Evolutionary conservation across 202 grass and related monocot species (phyloP).

Genomic region (Panicum virgatum): DNA sequence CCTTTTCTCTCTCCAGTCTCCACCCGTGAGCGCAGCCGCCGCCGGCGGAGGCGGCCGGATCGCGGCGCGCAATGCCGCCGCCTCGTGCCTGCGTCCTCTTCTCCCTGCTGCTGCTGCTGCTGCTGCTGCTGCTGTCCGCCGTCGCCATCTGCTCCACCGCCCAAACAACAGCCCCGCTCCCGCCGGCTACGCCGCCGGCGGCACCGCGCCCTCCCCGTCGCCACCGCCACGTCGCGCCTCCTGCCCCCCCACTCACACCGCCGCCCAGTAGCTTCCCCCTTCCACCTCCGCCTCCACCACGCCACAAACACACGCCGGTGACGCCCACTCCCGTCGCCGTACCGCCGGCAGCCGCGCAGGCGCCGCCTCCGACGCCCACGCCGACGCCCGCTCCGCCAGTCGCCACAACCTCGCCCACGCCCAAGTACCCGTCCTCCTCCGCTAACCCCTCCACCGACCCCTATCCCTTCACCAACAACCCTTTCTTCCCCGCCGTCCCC

Average conservation of each 20-base stretch:
- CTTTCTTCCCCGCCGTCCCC: conserved; percentile 61
- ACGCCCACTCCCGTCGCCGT: background rate
- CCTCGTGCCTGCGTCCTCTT: background rate
- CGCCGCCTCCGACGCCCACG: background rate
- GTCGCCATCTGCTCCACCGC: background rate
- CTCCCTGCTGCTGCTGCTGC: background rate
- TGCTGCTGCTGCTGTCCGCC: no score
- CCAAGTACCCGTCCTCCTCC: conserved; percentile 54
- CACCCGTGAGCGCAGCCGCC: background rate
- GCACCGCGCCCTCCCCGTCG: conserved; percentile 16
- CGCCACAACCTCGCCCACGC: conserved; percentile 23
- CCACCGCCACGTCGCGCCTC: conserved; percentile 9
- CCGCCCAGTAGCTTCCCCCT: background rate
- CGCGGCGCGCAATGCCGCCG: conserved; percentile 30
- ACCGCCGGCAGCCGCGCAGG: background rate
- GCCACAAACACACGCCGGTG: background rate
- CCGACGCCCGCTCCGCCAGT: background rate
- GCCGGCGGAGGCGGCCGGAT: conserved; percentile 12
- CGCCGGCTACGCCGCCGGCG: background rate
- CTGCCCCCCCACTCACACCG: background rate
- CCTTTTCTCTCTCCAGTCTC: background rate
- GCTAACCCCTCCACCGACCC: conserved; percentile 24
- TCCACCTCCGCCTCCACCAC: background rate
- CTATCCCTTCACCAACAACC: conserved; percentile 58
- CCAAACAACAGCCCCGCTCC: background rate